Conservation (phyloP, 495 filamentous ascomycete species). For the Hapsidospora chrysogenum region DNA sequence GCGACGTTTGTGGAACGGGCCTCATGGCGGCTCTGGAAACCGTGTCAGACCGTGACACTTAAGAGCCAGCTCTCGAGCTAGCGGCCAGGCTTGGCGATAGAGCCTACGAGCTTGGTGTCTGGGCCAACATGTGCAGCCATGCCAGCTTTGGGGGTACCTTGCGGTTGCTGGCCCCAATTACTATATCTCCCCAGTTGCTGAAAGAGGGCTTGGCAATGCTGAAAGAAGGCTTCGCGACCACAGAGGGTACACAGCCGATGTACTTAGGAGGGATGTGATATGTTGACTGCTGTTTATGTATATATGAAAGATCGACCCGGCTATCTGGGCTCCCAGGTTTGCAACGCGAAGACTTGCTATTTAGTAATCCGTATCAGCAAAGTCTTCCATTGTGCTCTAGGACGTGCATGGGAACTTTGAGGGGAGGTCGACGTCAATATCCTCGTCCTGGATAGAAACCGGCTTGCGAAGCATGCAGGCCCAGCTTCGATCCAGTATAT, state of each 20-base stretch:
- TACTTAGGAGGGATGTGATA: too few relatives aligned
- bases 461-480: too few relatives aligned
- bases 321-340: too few relatives aligned
- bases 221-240: conserved; percentile 23
- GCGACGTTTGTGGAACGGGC: conserved; percentile 36
- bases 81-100: conserved; percentile 25
- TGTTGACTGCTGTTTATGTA: too few relatives aligned
- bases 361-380: too few relatives aligned
- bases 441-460: too few relatives aligned
- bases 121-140: conserved; percentile 32
- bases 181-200: conserved; percentile 30
- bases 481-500: too few relatives aligned
- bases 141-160: conserved; percentile 36
- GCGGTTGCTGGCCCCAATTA: conserved; percentile 40
- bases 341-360: too few relatives aligned
- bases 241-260: conserved; percentile 8
- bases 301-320: too few relatives aligned
- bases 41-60: conserved; percentile 25
- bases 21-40: conserved; percentile 37
- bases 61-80: conserved; percentile 24
- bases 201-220: conserved; percentile 27
- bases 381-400: too few relatives aligned
- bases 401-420: too few relatives aligned
- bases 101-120: conserved; percentile 32
- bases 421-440: too few relatives aligned